Evolutionary conservation across 1,284 basidiomycete genomes (phyloP).

Genomic region (Sporisorium iseilematis-ciliati): DNA sequence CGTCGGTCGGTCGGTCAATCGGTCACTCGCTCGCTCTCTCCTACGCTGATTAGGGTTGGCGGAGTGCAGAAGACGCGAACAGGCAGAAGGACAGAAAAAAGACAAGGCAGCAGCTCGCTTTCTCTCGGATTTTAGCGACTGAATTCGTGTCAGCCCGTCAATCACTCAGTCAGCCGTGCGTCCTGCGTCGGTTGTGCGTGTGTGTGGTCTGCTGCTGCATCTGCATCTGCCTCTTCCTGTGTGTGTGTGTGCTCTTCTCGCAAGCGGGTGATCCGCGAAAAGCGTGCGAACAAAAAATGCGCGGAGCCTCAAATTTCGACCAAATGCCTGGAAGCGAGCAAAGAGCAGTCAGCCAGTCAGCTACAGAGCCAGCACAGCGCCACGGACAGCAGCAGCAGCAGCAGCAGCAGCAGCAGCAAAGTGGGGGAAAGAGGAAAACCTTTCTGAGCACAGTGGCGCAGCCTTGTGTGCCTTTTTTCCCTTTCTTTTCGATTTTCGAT

Average conservation of each 20-base stretch:
- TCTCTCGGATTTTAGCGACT: background rate
- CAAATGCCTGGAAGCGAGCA: conserved; percentile 1
- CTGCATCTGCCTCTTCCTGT: no score
- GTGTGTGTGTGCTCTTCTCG: no score
- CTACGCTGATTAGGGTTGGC: conserved; percentile 4
- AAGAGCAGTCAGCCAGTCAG: background rate
- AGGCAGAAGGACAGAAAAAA: background rate
- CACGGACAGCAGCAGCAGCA: background rate
- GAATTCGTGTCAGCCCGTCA: no score
- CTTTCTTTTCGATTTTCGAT: background rate
- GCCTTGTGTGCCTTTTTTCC: conserved; percentile 4
- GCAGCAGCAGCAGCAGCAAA: background rate
- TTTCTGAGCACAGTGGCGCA: background rate
- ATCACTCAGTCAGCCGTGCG: no score
- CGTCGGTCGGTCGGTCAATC: conserved; percentile 1
- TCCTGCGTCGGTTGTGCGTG: no score
- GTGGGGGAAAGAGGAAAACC: background rate
- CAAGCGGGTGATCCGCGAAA: no score
- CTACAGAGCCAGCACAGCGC: conserved; percentile 16
- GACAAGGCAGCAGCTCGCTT: background rate
- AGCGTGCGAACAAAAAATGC: conserved; percentile 3
- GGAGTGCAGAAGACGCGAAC: conserved; percentile 6
- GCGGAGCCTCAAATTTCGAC: conserved; percentile 16
- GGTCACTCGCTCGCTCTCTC: background rate
- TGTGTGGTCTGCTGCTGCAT: no score